Evolutionary conservation across 2,329 filamentous ascomycete species (phyloP).

Genomic region (Zasmidium angulare): DNA sequence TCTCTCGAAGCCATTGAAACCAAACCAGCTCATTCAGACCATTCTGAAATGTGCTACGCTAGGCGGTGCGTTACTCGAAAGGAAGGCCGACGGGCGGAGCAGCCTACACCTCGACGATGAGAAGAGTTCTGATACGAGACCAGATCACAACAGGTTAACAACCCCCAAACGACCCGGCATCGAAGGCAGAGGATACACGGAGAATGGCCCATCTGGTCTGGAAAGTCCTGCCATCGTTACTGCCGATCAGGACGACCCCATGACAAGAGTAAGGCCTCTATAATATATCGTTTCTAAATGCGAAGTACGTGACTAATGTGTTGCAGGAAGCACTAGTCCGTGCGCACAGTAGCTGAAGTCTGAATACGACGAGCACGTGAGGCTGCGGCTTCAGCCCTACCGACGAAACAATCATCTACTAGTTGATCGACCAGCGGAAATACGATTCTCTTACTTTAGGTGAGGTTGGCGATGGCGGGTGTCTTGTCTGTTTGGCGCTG

Average conservation of each 20-base stretch:
- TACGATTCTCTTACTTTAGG: slow-evolving; percentile 2
- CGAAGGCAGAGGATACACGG: slow-evolving; percentile 68
- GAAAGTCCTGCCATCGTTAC: slow-evolving; percentile 65
- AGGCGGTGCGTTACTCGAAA: slow-evolving; percentile 77
- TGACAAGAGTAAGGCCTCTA: slow-evolving; percentile 52
- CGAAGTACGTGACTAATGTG: slow-evolving; percentile 8
- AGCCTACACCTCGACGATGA: slow-evolving; percentile 25
- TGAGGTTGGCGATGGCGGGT: slow-evolving; percentile 4
- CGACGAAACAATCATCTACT: not conserved
- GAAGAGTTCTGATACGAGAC: slow-evolving; percentile 24
- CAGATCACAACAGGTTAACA: slow-evolving; percentile 28
- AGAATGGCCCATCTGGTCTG: slow-evolving; percentile 59
- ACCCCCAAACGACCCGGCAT: slow-evolving; percentile 51
- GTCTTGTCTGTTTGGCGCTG: slow-evolving; percentile 4
- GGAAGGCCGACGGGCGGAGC: slow-evolving; percentile 54
- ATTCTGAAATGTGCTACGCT: slow-evolving; percentile 96
- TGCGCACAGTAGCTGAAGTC: slow-evolving; percentile 29
- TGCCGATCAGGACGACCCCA: slow-evolving; percentile 60
- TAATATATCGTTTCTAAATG: not conserved
- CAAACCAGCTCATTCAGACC: slow-evolving; percentile 95
- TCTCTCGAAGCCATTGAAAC: slow-evolving; percentile 91
- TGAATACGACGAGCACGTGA: not conserved
- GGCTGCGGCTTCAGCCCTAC: not conserved
- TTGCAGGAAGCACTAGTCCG: slow-evolving; percentile 30
- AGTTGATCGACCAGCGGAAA: not conserved